These are phyloP conservation scores for Sechiopsis laciniata DNA, from an alignment of 306 rosid species.

Conservation along the genomic window DNA sequence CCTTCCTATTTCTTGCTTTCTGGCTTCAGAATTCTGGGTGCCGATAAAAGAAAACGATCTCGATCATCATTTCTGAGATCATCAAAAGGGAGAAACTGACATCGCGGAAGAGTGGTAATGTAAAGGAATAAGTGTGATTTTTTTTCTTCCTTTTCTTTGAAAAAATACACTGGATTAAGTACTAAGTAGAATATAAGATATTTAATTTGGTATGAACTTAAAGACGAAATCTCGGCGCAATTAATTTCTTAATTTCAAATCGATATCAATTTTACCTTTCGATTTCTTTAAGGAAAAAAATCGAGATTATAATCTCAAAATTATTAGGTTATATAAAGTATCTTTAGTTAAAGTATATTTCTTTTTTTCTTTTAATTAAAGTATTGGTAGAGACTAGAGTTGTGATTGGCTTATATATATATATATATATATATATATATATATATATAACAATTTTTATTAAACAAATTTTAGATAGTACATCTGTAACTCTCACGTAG, in stretches of 20 bases:
- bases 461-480: too few species aligned
- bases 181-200: neutral
- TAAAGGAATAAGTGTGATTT: constrained; percentile 32
- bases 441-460: too few species aligned
- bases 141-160: neutral
- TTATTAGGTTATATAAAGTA: neutral
- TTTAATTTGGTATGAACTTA: neutral
- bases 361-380: neutral
- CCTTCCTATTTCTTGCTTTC: constrained; percentile 27
- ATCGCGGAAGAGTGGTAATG: constrained; percentile 39
- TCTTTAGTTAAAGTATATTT: neutral
- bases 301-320: too few species aligned
- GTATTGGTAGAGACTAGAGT: too few species aligned
- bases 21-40: constrained; percentile 33
- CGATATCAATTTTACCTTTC: neutral
- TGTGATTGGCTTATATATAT: too few species aligned
- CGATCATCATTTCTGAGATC: constrained; percentile 59
- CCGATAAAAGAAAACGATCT: constrained; percentile 53
- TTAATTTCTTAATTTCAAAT: constrained; percentile 13
- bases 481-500: too few species aligned
- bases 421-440: too few species aligned
- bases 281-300: too few species aligned
- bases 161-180: neutral
- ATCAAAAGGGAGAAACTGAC: constrained; percentile 75
- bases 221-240: constrained; percentile 13